Evolutionary conservation across 2,329 filamentous ascomycete species (phyloP).

Genomic region (Aspergillus japonicus): DNA sequence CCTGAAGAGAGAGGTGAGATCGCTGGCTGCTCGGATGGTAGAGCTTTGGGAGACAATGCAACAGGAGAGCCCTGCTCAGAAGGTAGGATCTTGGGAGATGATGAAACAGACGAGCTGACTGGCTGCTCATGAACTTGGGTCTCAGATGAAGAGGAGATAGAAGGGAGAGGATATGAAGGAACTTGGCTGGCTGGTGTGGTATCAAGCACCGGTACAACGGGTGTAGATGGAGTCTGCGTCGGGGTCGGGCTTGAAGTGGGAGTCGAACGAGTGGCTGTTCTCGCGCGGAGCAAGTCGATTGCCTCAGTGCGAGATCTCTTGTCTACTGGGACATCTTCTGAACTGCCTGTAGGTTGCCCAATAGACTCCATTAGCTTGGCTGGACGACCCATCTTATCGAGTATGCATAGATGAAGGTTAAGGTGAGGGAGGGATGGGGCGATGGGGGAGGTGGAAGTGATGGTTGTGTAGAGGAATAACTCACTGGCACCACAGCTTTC

Average conservation of each 20-base stretch:
- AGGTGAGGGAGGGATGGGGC: not conserved
- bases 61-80: no score
- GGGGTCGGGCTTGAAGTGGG: not conserved
- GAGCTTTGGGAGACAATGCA: no score
- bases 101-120: no score
- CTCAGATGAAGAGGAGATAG: no score
- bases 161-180: not conserved
- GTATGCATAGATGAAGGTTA: no score
- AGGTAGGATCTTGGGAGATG: no score
- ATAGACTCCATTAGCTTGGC: not conserved
- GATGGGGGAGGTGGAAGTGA: not conserved
- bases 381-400: no score
- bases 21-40: not conserved
- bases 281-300: conserved; percentile 15
- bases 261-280: conserved; percentile 14
- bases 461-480: not conserved
- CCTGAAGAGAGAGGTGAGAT: not conserved
- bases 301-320: conserved; percentile 14
- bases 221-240: not conserved
- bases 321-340: not conserved
- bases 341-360: not conserved
- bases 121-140: no score
- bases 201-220: not conserved
- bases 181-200: not conserved
- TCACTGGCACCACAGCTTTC: not conserved